Percentiles rank a stretch among this genome's conserved stretches.
Conservation (phyloP, 2,329 filamentous ascomycete genomes). For the Diaporthe sp. region DNA sequence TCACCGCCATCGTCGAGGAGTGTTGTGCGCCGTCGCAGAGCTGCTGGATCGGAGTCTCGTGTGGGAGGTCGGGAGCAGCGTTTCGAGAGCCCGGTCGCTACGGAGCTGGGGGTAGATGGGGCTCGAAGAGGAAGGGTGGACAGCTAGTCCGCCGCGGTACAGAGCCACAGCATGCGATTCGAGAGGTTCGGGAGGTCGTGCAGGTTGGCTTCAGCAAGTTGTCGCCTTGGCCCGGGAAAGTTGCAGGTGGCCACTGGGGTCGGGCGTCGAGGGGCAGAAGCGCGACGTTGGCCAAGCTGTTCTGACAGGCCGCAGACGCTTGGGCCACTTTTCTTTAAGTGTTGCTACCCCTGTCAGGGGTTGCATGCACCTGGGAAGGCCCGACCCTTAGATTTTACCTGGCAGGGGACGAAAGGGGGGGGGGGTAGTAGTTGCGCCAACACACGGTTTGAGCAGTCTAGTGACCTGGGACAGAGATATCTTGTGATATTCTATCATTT, state of each 20-base stretch:
- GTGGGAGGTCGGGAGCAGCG: background rate
- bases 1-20: constrained; percentile 83
- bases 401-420: background rate
- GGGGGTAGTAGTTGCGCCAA: background rate
- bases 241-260: constrained; percentile 15
- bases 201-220: constrained; percentile 37
- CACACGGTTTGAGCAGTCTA: background rate
- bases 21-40: constrained; percentile 26
- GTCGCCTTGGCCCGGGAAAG: constrained; percentile 24
- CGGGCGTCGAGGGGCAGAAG: constrained; percentile 39
- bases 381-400: constrained; percentile 40
- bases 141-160: background rate
- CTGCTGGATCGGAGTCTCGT: background rate
- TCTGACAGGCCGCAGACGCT: constrained; percentile 35
- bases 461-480: background rate
- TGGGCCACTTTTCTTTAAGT: constrained; percentile 30
- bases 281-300: constrained; percentile 41
- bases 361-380: constrained; percentile 2
- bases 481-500: background rate
- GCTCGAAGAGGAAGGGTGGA: background rate
- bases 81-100: constrained; percentile 21
- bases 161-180: constrained; percentile 34
- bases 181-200: background rate
- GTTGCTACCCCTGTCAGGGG: constrained; percentile 35
- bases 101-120: background rate